Evolutionary conservation across 805 yeast species (phyloP), one percentile per base, ranked within the genome.

Genomic region (Candida incommunis): DNA sequence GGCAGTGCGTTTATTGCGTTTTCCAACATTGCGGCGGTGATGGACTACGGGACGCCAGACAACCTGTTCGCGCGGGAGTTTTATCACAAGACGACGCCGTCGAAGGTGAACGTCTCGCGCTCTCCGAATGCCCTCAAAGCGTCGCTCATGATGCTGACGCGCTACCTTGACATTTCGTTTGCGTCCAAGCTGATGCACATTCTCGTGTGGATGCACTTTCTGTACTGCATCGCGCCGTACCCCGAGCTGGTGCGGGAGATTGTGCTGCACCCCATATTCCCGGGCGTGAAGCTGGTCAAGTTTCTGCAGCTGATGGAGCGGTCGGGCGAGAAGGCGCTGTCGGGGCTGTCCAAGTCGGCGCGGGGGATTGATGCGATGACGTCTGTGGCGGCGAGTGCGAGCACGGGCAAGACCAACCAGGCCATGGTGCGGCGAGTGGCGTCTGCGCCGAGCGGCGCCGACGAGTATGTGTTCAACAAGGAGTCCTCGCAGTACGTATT

Each of bases 171-270:
- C 37, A 31, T 31, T 16, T 31, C 37, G 7, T 31, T 31, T 31
- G 11, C 37, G 7, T 31, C 37, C 20, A 31, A 31, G 20, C 37
- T 31, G 18, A 31, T 31, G 37, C 37, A 31, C 37, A 31, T 31
- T n/a, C 37, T 31, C n/a, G 37, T 31, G 4, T 31, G 37, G 37
- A 31, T 31, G 37, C 37, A 31, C n/a, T 31, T 31, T n/a, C 20
- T 31, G 11, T 31, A 31, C 18, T 31, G 37, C 37, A 31, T 31
- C n/a, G 9, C 37, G 4, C 18, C 37, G 13, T 31, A 13, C 18
- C 37, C 37, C 20, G 13, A 11, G 11, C 37, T 31, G 20, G 37
- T 31, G 11, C 5, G n/a, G 11, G 20, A 16, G 20, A 16, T 31
- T 13, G 37, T 31, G 5, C 9, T 18, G 18, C 11, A 31, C 20